A percentile compares a stretch with the other conserved stretches of the same genome.
These are phyloP conservation scores for Lactifluus pinguis DNA, from an alignment of 768 basidiomycete genomes.

Conservation along the genomic window DNA sequence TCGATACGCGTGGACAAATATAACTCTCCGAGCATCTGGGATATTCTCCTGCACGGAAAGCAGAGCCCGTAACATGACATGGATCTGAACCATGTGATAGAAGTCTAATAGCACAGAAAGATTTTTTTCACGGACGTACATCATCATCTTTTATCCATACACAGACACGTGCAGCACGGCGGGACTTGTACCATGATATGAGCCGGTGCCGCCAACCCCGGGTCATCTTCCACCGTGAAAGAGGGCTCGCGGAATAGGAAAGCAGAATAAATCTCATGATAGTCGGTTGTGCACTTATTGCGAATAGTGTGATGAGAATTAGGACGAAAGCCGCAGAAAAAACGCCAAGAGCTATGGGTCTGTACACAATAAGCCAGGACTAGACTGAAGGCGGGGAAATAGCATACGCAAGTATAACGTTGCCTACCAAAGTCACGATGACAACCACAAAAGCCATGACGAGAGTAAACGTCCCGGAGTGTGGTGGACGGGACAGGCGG, in stretches of 20 bases:
- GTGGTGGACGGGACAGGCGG: conserved; percentile 14
- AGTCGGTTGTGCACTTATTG: conserved; percentile 10
- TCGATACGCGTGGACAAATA: conserved; percentile 18
- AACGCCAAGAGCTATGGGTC: conserved; percentile 15
- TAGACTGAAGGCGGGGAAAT: background rate
- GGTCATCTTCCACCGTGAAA: conserved; percentile 4
- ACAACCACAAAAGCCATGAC: conserved; percentile 13
- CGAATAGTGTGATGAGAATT: conserved; percentile 5
- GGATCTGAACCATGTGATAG: conserved; percentile 4
- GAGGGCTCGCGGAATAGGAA: conserved; percentile 5
- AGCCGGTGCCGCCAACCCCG: conserved; percentile 3
- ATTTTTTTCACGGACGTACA: background rate
- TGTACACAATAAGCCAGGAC: background rate
- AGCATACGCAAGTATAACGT: conserved; percentile 15
- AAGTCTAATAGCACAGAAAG: background rate
- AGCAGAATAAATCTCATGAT: conserved; percentile 5
- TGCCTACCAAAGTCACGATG: conserved; percentile 14
- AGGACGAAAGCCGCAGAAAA: conserved; percentile 12
- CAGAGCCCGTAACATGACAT: conserved; percentile 17
- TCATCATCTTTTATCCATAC: conserved; percentile 20
- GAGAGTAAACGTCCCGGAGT: conserved; percentile 9
- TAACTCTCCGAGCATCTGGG: conserved; percentile 15
- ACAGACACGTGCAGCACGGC: conserved; percentile 13
- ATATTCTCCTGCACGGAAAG: conserved; percentile 16
- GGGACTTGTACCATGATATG: conserved; percentile 10